These are phyloP conservation scores for Fomitopsis betulina DNA, from an alignment of 1,284 basidiomycete species.

Conservation along the genomic window DNA sequence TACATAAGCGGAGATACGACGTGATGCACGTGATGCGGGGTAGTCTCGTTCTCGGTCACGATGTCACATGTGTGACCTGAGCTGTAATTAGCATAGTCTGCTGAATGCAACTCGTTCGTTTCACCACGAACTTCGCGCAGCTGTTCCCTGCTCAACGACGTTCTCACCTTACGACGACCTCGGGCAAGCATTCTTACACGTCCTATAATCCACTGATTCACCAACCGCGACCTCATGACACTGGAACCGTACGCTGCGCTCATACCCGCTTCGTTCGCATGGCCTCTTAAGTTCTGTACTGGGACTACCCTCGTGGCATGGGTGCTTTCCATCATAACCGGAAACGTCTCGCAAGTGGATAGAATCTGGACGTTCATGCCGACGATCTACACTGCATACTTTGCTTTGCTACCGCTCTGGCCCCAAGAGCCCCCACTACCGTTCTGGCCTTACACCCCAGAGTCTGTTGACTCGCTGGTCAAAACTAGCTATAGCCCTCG, in stretches of 20 bases:
- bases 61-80: no score
- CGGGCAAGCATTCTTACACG: not conserved
- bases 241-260: slow-evolving; percentile 8
- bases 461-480: slow-evolving; percentile 38
- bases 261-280: slow-evolving; percentile 37
- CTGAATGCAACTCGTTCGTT: no score
- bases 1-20: no score
- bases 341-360: slow-evolving; percentile 86
- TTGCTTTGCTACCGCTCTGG: slow-evolving; percentile 67
- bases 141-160: not conserved
- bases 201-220: no score
- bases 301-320: slow-evolving; percentile 45
- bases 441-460: slow-evolving; percentile 54
- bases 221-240: slow-evolving; percentile 8
- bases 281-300: slow-evolving; percentile 61
- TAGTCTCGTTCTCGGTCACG: no score
- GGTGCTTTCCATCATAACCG: slow-evolving; percentile 59
- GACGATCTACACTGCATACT: slow-evolving; percentile 73
- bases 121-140: not conserved
- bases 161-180: not conserved
- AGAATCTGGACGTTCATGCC: slow-evolving; percentile 64
- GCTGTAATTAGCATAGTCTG: no score
- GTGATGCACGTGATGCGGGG: no score
- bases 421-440: slow-evolving; percentile 40
- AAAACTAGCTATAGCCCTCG: slow-evolving; percentile 56